Base-by-base conservation (phyloP, 2,329 filamentous ascomycete species). In the Mycosphaerella arachidis region DNA sequence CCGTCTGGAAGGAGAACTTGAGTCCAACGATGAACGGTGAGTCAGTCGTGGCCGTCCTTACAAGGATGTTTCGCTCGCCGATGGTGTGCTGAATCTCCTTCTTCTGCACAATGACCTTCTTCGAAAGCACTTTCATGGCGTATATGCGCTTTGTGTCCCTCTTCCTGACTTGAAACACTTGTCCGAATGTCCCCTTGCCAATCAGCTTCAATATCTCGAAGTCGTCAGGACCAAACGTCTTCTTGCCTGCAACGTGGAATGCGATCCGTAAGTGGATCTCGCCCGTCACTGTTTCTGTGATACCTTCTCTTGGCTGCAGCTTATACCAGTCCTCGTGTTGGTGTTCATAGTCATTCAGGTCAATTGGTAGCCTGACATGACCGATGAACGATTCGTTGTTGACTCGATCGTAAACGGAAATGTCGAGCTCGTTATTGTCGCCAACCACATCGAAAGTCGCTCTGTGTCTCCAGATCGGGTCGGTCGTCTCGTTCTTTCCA, bases 81-180 rank as follows among this genome's bases (percentile, higher is more conserved):
- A 99, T 87, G 0, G 94, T 99, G 74, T 99, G 94, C 16, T 93
- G 92, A 53, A 99, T 92, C 75, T 99, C 94, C 77, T 99, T 99
- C 84, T 99, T 99, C 78, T 99, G 94, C 29, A 99, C 94, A 71
- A 99, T 99, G 56, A 99, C 94, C 81, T 99, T 99, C 82, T 99
- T 99, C 54, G 94, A 97, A 33, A 99, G 81, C 1, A 99, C 93
- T 77, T 99, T 99, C 94, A 99, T 99, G 63, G 94, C 94, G 72
- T 99, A 99, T 62, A 99, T 97, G 48, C 94, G 88, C 70, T 87
- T 86, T 0, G 93, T 97, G 74, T 99, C 94, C 80, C 91, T 94
- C 84, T 99, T 99, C 69, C 91, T 88, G 6, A 99, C 94, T 74
- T 99, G 94, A 74, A 97, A 99, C 1, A 99, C 94, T 75, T 99